phyloP scores from a whole-genome alignment of 177 flowering plant genomes.

The Vitis hybrid region DNA sequence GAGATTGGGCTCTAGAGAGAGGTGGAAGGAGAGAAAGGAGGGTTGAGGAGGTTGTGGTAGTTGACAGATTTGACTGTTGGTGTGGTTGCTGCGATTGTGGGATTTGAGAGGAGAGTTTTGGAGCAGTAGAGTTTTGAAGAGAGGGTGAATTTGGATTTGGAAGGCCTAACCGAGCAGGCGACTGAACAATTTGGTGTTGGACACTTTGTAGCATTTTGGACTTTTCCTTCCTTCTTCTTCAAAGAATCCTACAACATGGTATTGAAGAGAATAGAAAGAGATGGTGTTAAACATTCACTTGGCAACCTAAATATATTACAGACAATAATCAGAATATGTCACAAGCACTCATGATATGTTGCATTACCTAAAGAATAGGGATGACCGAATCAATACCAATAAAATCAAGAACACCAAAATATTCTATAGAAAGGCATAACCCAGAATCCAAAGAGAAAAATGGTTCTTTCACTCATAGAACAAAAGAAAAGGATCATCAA shows the following conservation, averaged over 20 bases:
- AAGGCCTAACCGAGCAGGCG: slow-evolving; percentile 85
- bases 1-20: slow-evolving; percentile 75
- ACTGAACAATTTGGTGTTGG: slow-evolving; percentile 64
- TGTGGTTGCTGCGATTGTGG: slow-evolving; percentile 32
- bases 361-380: too few relatives aligned
- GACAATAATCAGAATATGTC: too few relatives aligned
- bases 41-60: slow-evolving; percentile 54
- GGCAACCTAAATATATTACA: too few relatives aligned
- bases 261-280: not conserved
- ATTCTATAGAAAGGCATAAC: too few relatives aligned
- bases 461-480: too few relatives aligned
- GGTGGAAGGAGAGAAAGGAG: slow-evolving; percentile 94
- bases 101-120: slow-evolving; percentile 45
- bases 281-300: not conserved
- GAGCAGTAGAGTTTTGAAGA: slow-evolving; percentile 48
- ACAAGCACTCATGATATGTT: too few relatives aligned
- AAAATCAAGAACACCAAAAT: too few relatives aligned
- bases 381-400: too few relatives aligned
- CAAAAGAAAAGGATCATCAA: too few relatives aligned
- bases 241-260: not conserved
- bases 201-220: slow-evolving; percentile 56
- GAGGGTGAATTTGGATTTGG: slow-evolving; percentile 78
- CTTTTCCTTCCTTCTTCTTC: not conserved
- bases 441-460: too few relatives aligned
- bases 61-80: slow-evolving; percentile 22